These are phyloP conservation scores for Solanum hybrid DNA, from an alignment of 305 asterid species.

Conservation along the genomic window DNA sequence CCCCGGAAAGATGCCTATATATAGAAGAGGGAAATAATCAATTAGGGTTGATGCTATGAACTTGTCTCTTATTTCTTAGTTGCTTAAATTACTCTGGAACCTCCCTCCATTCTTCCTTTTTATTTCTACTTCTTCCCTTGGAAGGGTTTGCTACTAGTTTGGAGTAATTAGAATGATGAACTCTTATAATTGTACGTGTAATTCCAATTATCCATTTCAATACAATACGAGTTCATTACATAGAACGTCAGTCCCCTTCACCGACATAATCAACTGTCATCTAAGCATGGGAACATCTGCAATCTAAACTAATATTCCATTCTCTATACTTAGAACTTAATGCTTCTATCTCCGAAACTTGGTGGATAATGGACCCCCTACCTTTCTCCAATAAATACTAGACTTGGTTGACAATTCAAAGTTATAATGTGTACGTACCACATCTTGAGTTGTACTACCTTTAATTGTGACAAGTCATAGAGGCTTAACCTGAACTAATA, in stretches of 20 bases:
- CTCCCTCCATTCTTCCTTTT: too few relatives aligned
- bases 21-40: too few relatives aligned
- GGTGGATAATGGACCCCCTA: background rate
- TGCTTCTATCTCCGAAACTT: background rate
- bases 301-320: background rate
- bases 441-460: background rate
- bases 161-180: too few relatives aligned
- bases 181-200: too few relatives aligned
- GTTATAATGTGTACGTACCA: background rate
- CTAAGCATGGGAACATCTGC: background rate
- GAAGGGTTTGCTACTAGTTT: too few relatives aligned
- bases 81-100: too few relatives aligned
- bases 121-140: too few relatives aligned
- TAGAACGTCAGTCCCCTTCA: background rate
- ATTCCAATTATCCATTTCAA: too few relatives aligned
- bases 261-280: background rate
- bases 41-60: too few relatives aligned
- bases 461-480: background rate
- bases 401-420: background rate
- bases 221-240: too few relatives aligned
- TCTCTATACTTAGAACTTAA: background rate
- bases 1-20: too few relatives aligned
- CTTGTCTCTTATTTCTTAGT: too few relatives aligned
- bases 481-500: background rate
- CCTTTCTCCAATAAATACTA: background rate